phyloP scores from a whole-genome alignment of 2,329 filamentous ascomycete species.

The Alternaria solani region DNA sequence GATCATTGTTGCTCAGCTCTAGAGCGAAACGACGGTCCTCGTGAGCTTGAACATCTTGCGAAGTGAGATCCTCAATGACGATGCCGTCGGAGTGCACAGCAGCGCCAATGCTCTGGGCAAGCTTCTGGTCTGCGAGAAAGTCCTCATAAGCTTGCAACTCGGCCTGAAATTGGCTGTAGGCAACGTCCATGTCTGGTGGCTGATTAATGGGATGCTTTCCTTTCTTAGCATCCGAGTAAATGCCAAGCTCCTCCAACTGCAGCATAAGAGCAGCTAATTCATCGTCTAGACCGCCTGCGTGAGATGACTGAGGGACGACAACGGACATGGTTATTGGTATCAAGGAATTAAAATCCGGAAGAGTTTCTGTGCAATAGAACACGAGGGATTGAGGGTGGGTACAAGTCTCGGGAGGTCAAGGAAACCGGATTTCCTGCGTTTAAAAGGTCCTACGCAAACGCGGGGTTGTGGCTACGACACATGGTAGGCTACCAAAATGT shows the following conservation, averaged over 20 bases:
- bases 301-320: not conserved
- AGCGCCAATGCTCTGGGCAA: conserved; percentile 33
- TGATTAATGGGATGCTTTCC: conserved; percentile 27
- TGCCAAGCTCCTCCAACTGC: conserved; percentile 35
- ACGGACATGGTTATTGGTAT: not conserved
- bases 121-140: conserved; percentile 27
- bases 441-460: not conserved
- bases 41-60: conserved; percentile 21
- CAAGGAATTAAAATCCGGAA: not conserved
- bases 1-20: conserved; percentile 21
- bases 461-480: not conserved
- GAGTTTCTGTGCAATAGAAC: not conserved
- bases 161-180: conserved; percentile 22
- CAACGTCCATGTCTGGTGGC: conserved; percentile 29
- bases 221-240: conserved; percentile 16
- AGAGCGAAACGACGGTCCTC: conserved; percentile 25
- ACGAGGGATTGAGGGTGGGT: not conserved
- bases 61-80: conserved; percentile 21
- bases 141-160: conserved; percentile 24
- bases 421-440: not conserved
- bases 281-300: conserved; percentile 27
- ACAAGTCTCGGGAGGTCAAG: not conserved
- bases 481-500: not conserved
- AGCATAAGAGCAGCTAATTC: conserved; percentile 35
- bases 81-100: conserved; percentile 33